Conservation (phyloP, 805 yeast species). For the Myxozyma sirexii region DNA sequence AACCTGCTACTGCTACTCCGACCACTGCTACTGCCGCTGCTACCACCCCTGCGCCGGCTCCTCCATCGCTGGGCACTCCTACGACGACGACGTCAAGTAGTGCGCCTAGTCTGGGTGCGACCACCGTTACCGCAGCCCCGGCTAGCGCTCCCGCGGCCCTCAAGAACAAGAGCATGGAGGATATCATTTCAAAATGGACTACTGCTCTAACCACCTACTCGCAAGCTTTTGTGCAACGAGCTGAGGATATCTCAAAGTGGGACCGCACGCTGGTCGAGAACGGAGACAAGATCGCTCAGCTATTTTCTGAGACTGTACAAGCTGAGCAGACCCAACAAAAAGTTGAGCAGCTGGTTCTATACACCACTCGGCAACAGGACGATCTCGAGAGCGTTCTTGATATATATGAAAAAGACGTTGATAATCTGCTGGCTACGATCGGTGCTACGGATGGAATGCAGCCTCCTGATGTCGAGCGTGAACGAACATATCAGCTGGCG, state of each 20-base stretch:
- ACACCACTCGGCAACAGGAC: slow-evolving; percentile 88
- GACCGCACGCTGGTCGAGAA: slow-evolving; percentile 81
- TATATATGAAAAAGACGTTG: slow-evolving; percentile 78
- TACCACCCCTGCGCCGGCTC: slow-evolving; percentile 16
- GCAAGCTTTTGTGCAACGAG: slow-evolving; percentile 71
- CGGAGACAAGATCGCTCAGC: slow-evolving; percentile 77
- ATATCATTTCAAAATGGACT: slow-evolving; percentile 91
- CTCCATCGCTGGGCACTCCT: slow-evolving; percentile 17
- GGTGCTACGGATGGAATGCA: slow-evolving; percentile 44
- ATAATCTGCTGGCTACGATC: slow-evolving; percentile 40
- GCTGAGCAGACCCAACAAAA: slow-evolving; percentile 85
- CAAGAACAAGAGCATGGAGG: slow-evolving; percentile 90
- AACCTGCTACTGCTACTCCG: slow-evolving; percentile 8
- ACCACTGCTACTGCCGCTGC: slow-evolving; percentile 17
- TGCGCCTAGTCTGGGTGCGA: no score
- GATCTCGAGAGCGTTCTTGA: slow-evolving; percentile 82
- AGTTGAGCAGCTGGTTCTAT: slow-evolving; percentile 83
- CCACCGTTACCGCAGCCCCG: slow-evolving; percentile 11
- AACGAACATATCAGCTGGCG: slow-evolving; percentile 84
- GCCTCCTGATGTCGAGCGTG: slow-evolving; percentile 76
- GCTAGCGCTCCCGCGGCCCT: slow-evolving; percentile 50
- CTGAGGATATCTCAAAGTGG: slow-evolving; percentile 79
- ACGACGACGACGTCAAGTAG: slow-evolving; percentile 14
- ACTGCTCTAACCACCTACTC: slow-evolving; percentile 75
- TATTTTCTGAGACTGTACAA: slow-evolving; percentile 73